These are phyloP conservation scores for Phaeosphaeriaceae sp. DNA, from an alignment of 2,329 filamentous ascomycete genomes.

Conservation along the genomic window DNA sequence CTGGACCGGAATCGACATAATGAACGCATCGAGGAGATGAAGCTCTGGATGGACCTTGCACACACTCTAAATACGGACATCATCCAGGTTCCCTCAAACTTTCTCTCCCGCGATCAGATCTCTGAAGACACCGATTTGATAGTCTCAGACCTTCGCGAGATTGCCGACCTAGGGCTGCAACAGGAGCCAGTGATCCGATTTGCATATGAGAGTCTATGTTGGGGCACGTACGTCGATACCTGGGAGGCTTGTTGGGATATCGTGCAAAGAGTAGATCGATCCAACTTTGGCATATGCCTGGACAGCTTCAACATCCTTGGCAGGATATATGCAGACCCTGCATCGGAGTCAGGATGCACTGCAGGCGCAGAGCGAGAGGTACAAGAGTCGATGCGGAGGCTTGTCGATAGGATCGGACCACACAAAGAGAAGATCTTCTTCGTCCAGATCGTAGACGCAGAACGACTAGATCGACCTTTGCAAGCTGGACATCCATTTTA, in stretches of 20 bases:
- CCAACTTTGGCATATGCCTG: constrained; percentile 78
- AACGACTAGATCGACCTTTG: constrained; percentile 66
- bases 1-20: constrained; percentile 66
- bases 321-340: constrained; percentile 73
- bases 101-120: constrained; percentile 62
- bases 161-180: constrained; percentile 71
- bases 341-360: constrained; percentile 57
- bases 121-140: constrained; percentile 64
- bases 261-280: constrained; percentile 67
- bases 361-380: constrained; percentile 64
- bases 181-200: constrained; percentile 68
- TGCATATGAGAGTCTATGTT: constrained; percentile 76
- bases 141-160: constrained; percentile 66
- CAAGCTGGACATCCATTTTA: constrained; percentile 65
- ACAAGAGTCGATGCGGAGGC: constrained; percentile 59
- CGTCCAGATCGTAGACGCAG: constrained; percentile 78
- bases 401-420: constrained; percentile 58
- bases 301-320: constrained; percentile 82
- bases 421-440: constrained; percentile 74
- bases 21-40: constrained; percentile 66
- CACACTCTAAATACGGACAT: constrained; percentile 71
- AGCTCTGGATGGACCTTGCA: constrained; percentile 73
- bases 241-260: constrained; percentile 78
- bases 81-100: constrained; percentile 77
- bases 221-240: constrained; percentile 72